phyloP scores from a whole-genome alignment of 2,329 filamentous ascomycete genomes.

The Emergomyces orientalis region DNA sequence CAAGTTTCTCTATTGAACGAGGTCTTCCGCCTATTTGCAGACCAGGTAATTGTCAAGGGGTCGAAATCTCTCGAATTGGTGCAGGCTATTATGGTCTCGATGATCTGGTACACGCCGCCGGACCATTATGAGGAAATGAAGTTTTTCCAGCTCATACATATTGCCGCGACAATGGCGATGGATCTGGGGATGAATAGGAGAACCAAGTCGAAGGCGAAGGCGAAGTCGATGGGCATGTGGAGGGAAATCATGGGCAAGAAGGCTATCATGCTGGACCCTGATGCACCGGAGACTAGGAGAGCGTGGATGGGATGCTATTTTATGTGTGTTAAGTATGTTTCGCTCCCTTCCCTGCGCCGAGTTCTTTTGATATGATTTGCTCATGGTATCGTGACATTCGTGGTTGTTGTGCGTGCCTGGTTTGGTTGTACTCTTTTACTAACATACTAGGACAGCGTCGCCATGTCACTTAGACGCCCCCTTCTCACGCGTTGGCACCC shows the following conservation, averaged over 20 bases:
- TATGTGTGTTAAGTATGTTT: conserved; percentile 44
- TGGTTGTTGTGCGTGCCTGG: background rate
- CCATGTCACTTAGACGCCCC: conserved; percentile 50
- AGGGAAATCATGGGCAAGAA: conserved; percentile 34
- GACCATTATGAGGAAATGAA: conserved; percentile 78
- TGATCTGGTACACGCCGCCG: conserved; percentile 80
- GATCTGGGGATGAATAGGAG: conserved; percentile 67
- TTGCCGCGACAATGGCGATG: conserved; percentile 70
- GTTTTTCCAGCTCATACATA: conserved; percentile 79
- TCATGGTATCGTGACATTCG: background rate
- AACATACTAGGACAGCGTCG: conserved; percentile 35
- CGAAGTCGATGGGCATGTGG: conserved; percentile 26
- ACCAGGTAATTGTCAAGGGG: conserved; percentile 63
- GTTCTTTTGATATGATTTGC: background rate
- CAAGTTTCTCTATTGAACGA: conserved; percentile 59
- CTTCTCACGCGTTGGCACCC: conserved; percentile 53
- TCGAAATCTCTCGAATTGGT: conserved; percentile 77
- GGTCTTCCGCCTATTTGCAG: conserved; percentile 62
- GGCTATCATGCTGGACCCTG: conserved; percentile 35
- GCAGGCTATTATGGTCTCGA: conserved; percentile 64
- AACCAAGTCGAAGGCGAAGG: conserved; percentile 32
- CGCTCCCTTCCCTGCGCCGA: background rate
- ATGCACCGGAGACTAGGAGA: conserved; percentile 48
- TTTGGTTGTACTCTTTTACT: background rate
- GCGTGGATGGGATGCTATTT: conserved; percentile 56